Conservation (phyloP, 148 eudicot genomes). For the Agrostemma githago region DNA sequence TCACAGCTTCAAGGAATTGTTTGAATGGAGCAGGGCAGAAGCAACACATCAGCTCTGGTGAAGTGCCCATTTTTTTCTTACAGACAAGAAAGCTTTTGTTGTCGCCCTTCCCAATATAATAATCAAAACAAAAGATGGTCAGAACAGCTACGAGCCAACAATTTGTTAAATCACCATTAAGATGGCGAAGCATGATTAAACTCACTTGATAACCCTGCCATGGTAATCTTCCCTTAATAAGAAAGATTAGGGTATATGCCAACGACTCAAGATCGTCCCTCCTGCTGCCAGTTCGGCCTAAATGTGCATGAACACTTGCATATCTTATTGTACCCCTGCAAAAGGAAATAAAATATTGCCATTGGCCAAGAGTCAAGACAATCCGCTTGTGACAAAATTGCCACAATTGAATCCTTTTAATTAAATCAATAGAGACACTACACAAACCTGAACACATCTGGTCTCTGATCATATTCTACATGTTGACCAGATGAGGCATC, state of each 20-base stretch:
- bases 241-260: constrained; percentile 76
- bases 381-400: not conserved
- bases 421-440: constrained; percentile 13
- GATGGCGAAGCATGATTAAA: constrained; percentile 17
- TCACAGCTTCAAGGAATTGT: constrained; percentile 87
- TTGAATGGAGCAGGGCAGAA: constrained; percentile 88
- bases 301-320: constrained; percentile 97
- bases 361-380: not conserved
- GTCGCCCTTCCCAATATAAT: constrained; percentile 57
- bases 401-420: not conserved
- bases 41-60: constrained; percentile 93
- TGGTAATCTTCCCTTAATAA: constrained; percentile 66
- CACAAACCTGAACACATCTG: constrained; percentile 88
- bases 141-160: constrained; percentile 6
- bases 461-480: constrained; percentile 94
- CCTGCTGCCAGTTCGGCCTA: constrained; percentile 91
- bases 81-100: constrained; percentile 89
- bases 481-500: constrained; percentile 79
- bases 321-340: constrained; percentile 90
- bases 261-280: constrained; percentile 84
- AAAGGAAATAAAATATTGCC: constrained; percentile 6
- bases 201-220: constrained; percentile 92
- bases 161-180: not conserved
- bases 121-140: constrained; percentile 10
- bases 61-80: constrained; percentile 86